A percentile compares a stretch with the other conserved stretches of the same genome.
These are phyloP conservation scores for Zopfochytrium polystomum DNA, from an alignment of 371 early-diverging fungal species.

Conservation along the genomic window DNA sequence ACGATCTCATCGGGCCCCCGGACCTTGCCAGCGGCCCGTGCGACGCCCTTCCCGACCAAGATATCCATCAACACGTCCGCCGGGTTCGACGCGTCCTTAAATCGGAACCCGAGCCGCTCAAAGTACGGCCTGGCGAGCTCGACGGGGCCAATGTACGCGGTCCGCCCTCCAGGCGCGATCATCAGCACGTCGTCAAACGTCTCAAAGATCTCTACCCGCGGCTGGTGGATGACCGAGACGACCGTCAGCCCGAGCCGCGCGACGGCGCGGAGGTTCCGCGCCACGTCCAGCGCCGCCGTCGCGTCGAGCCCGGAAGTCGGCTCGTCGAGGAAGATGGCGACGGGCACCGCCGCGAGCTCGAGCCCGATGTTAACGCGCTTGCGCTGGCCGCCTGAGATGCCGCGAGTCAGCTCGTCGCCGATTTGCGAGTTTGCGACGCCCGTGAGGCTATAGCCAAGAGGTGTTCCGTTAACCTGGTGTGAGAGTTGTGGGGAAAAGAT, in stretches of 20 bases:
- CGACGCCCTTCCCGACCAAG: slow-evolving; percentile 26
- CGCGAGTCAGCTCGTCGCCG: too few species aligned
- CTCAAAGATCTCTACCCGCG: slow-evolving; percentile 85
- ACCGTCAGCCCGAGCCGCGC: slow-evolving; percentile 72
- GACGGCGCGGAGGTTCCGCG: slow-evolving; percentile 25
- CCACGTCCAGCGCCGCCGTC: slow-evolving; percentile 41
- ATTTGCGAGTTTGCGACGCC: slow-evolving; percentile 77
- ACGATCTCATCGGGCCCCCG: slow-evolving; percentile 1
- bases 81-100: slow-evolving; percentile 26
- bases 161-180: slow-evolving; percentile 69
- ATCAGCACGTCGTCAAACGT: slow-evolving; percentile 85
- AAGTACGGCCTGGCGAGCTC: slow-evolving; percentile 29
- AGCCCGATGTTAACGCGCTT: too few species aligned
- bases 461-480: not conserved
- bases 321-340: too few species aligned
- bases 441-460: slow-evolving; percentile 42
- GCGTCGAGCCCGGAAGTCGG: too few species aligned
- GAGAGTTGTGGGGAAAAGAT: not conserved
- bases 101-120: slow-evolving; percentile 36
- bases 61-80: slow-evolving; percentile 54
- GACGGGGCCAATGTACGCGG: slow-evolving; percentile 72
- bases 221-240: slow-evolving; percentile 90
- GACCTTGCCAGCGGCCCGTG: not conserved
- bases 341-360: slow-evolving; percentile 70
- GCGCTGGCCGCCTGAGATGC: too few species aligned